These are phyloP conservation scores for Arachis stenosperma DNA, from an alignment of 306 rosid genomes.

Conservation along the genomic window DNA sequence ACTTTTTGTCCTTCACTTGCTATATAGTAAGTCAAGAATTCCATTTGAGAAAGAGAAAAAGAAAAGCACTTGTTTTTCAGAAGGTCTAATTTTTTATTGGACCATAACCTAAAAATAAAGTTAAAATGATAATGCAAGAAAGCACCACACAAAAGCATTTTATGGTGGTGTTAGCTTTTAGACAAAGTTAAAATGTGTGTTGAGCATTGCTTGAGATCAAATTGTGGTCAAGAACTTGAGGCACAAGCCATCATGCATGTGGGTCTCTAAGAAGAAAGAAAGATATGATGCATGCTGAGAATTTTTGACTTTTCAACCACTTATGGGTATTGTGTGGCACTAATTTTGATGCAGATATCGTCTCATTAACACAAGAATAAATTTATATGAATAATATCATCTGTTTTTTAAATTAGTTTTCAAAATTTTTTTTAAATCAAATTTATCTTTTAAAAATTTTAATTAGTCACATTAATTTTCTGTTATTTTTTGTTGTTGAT, in stretches of 20 bases:
- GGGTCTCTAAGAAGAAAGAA: not conserved
- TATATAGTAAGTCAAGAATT: slow-evolving; percentile 28
- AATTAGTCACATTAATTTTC: no score
- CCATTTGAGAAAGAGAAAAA: not conserved
- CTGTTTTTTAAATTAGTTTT: no score
- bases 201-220: not conserved
- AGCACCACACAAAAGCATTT: not conserved
- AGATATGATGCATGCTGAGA: slow-evolving; percentile 13
- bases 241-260: slow-evolving; percentile 14
- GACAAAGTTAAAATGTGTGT: slow-evolving; percentile 7
- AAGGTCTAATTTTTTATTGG: slow-evolving; percentile 17
- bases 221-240: slow-evolving; percentile 12
- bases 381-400: no score
- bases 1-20: slow-evolving; percentile 10
- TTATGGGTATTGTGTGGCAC: slow-evolving; percentile 17
- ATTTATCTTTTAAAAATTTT: no score
- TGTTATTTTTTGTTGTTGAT: no score
- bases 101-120: not conserved
- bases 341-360: slow-evolving; percentile 10
- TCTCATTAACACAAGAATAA: slow-evolving; percentile 1
- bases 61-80: not conserved
- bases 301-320: not conserved
- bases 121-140: slow-evolving; percentile 11
- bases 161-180: slow-evolving; percentile 14
- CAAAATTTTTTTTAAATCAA: no score